Conservation (phyloP, 2,329 filamentous ascomycete genomes). For the Fusarium humuli region DNA sequence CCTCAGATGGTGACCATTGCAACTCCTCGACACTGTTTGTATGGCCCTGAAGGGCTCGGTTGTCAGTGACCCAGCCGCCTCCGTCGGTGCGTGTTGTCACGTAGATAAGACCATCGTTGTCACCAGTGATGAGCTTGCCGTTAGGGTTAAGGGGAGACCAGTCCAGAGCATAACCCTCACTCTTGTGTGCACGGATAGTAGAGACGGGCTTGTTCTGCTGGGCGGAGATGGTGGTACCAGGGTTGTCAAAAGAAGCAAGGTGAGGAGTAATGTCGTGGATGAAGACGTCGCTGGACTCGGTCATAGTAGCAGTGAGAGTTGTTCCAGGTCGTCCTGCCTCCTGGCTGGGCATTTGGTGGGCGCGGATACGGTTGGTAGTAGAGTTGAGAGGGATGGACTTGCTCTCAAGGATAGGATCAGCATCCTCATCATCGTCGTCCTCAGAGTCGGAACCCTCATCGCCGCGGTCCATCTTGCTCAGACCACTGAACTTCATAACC, state of each 20-base stretch:
- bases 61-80: slow-evolving; percentile 90
- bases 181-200: slow-evolving; percentile 90
- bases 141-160: slow-evolving; percentile 85
- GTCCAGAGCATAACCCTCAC: slow-evolving; percentile 95
- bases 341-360: slow-evolving; percentile 80
- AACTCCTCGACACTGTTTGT: slow-evolving; percentile 89
- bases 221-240: slow-evolving; percentile 81
- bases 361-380: slow-evolving; percentile 93
- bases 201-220: slow-evolving; percentile 89
- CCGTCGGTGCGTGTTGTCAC: slow-evolving; percentile 86
- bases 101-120: slow-evolving; percentile 91
- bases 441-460: slow-evolving; percentile 77
- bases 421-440: slow-evolving; percentile 77
- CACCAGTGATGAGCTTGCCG: slow-evolving; percentile 90
- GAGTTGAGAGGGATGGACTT: slow-evolving; percentile 86
- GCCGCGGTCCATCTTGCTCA: slow-evolving; percentile 85
- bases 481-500: slow-evolving; percentile 94
- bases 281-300: slow-evolving; percentile 86
- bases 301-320: slow-evolving; percentile 91
- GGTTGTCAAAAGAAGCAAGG: slow-evolving; percentile 88
- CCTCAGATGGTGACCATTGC: slow-evolving; percentile 95
- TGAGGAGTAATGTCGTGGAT: slow-evolving; percentile 96
- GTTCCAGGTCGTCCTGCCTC: slow-evolving; percentile 79
- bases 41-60: slow-evolving; percentile 85
- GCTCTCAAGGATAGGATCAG: slow-evolving; percentile 93